phyloP scores from a whole-genome alignment of 2,329 filamentous ascomycete genomes.

The Exophiala dermatitidis region DNA sequence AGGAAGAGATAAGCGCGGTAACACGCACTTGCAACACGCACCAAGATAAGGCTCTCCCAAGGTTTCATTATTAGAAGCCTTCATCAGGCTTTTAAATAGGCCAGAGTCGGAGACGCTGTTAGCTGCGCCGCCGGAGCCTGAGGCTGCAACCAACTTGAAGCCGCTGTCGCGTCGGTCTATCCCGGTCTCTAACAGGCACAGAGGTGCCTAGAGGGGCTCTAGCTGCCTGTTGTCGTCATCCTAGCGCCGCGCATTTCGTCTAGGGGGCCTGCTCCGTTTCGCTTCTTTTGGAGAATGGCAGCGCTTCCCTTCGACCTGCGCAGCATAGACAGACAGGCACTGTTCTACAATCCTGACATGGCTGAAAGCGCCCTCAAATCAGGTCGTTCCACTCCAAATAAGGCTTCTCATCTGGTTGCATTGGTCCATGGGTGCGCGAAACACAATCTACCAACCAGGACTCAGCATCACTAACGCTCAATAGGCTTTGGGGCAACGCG shows the following conservation, averaged over 20 bases:
- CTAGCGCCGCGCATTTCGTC: not conserved
- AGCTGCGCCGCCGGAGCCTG: no score
- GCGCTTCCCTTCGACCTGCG: constrained; percentile 28
- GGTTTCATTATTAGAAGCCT: no score
- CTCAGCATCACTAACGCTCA: constrained; percentile 10
- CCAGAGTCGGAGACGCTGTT: no score
- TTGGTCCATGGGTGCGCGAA: constrained; percentile 52
- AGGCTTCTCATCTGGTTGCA: constrained; percentile 52
- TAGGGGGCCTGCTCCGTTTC: constrained; percentile 1
- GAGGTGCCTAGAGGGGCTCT: not conserved
- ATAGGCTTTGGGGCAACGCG: constrained; percentile 52
- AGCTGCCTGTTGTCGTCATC: not conserved
- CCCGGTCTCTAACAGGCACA: not conserved
- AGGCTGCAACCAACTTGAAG: no score
- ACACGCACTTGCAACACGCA: no score
- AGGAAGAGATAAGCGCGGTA: no score
- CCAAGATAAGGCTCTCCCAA: no score
- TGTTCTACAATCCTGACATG: constrained; percentile 25
- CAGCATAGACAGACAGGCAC: constrained; percentile 26
- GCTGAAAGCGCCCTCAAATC: constrained; percentile 15
- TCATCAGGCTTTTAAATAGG: no score
- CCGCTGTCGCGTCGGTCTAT: no score
- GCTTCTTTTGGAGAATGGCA: constrained; percentile 7
- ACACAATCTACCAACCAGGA: not conserved
- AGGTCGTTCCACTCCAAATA: constrained; percentile 16